Conservation (phyloP, 2,329 filamentous ascomycete species). For the Zasmidium citrigriseum region DNA sequence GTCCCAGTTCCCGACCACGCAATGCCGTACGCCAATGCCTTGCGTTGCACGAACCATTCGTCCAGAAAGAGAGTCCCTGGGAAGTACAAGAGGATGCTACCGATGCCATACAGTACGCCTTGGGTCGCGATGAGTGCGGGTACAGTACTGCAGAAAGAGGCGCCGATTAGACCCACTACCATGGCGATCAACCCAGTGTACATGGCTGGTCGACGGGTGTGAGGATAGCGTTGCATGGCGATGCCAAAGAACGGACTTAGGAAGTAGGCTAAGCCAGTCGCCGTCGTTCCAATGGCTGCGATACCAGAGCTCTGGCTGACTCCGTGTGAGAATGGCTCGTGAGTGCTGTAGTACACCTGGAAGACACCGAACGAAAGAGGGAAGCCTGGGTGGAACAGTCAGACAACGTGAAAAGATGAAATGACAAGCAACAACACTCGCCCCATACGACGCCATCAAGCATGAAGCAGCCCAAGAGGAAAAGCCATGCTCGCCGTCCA, state of each 20-base stretch:
- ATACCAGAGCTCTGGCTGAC: conserved; percentile 32
- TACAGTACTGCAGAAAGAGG: conserved; percentile 37
- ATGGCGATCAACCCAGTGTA: conserved; percentile 39
- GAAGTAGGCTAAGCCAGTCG: conserved; percentile 50
- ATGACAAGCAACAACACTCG: not conserved
- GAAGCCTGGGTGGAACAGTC: not conserved
- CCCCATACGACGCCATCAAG: conserved; percentile 4
- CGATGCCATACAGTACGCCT: conserved; percentile 44
- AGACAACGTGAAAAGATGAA: no score
- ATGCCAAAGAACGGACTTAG: conserved; percentile 42
- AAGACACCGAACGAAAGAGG: conserved; percentile 7
- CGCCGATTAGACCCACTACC: conserved; percentile 35
- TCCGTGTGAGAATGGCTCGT: conserved; percentile 16
- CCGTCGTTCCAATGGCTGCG: conserved; percentile 47
- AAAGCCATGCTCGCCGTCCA: not conserved
- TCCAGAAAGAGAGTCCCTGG: conserved; percentile 53
- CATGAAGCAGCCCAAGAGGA: conserved; percentile 2
- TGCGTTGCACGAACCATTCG: conserved; percentile 56
- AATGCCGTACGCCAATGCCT: conserved; percentile 55
- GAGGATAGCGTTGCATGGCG: conserved; percentile 39
- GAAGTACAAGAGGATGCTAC: conserved; percentile 54
- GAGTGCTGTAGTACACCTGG: conserved; percentile 3
- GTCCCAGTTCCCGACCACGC: conserved; percentile 48
- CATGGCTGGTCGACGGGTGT: conserved; percentile 35
- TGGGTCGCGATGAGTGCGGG: conserved; percentile 40